phyloP scores from a whole-genome alignment of 116 monocot species.

The Cymodocea nodosa region DNA sequence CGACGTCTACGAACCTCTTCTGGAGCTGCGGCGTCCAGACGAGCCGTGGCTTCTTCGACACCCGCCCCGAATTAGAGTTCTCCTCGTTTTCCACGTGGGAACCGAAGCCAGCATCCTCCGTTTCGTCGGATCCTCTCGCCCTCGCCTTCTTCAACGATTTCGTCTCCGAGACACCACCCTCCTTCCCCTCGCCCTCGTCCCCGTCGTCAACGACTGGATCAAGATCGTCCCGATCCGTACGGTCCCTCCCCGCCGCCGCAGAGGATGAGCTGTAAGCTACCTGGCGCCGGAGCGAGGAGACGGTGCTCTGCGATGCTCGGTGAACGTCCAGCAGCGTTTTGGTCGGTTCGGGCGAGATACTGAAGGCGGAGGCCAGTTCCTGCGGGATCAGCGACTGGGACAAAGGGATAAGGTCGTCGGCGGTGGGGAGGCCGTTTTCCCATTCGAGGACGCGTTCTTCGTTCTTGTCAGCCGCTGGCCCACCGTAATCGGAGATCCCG shows the following conservation, averaged over 20 bases:
- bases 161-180: neutral
- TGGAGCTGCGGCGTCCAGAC: constrained; percentile 30
- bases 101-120: constrained; percentile 16
- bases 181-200: constrained; percentile 2
- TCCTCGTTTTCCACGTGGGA: neutral
- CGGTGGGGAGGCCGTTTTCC: constrained; percentile 43
- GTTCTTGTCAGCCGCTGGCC: neutral
- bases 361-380: constrained; percentile 47
- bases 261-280: constrained; percentile 5
- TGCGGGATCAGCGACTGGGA: constrained; percentile 34
- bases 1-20: constrained; percentile 42
- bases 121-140: neutral
- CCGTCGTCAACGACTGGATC: constrained; percentile 3
- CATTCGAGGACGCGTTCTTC: constrained; percentile 27
- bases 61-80: constrained; percentile 1
- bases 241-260: neutral
- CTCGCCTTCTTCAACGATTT: constrained; percentile 5
- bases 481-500: neutral
- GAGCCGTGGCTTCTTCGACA: constrained; percentile 31
- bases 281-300: constrained; percentile 16
- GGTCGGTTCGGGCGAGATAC: constrained; percentile 28
- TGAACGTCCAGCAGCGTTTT: constrained; percentile 30
- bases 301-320: constrained; percentile 29
- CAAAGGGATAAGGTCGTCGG: constrained; percentile 47
- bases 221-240: neutral